Conservation (phyloP, 805 yeast species). For the Ogataea neopini region DNA sequence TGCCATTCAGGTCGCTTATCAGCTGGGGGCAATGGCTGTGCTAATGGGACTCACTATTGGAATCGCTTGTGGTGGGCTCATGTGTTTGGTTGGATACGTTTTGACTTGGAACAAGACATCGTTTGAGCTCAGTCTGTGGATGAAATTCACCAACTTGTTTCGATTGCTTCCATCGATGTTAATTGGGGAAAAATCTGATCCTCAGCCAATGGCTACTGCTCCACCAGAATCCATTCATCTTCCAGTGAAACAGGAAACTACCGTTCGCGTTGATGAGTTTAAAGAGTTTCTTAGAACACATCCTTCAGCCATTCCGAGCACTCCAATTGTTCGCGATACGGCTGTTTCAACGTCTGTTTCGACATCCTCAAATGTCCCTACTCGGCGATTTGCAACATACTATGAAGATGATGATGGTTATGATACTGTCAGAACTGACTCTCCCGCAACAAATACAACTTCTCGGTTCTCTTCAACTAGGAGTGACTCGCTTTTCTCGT, state of each 20-base stretch:
- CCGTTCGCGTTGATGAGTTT: background rate
- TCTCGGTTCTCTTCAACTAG: conserved; percentile 17
- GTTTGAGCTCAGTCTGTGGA: conserved; percentile 11
- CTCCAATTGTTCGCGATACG: background rate
- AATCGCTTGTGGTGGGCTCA: conserved; percentile 15
- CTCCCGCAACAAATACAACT: conserved; percentile 11
- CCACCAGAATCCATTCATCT: too few species aligned
- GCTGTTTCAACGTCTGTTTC: conserved; percentile 2
- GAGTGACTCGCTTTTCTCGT: conserved; percentile 19
- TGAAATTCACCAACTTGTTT: background rate
- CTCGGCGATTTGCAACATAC: conserved; percentile 15
- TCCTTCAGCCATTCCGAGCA: conserved; percentile 5
- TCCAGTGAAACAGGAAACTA: background rate
- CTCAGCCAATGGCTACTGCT: background rate
- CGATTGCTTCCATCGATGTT: too few species aligned
- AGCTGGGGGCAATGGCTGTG: conserved; percentile 24
- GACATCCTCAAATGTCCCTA: conserved; percentile 1
- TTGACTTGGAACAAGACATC: conserved; percentile 14
- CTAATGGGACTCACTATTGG: conserved; percentile 27
- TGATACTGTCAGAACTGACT: conserved; percentile 16
- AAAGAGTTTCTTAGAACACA: conserved; percentile 1
- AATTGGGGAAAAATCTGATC: background rate
- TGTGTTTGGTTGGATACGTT: conserved; percentile 20
- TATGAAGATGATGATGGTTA: conserved; percentile 30
- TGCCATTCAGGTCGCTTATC: conserved; percentile 24